Evolutionary conservation across 2,329 filamentous ascomycete species (phyloP), one percentile per base, ranked within the genome.

Genomic region (Trichoderma atrobrunneum): DNA sequence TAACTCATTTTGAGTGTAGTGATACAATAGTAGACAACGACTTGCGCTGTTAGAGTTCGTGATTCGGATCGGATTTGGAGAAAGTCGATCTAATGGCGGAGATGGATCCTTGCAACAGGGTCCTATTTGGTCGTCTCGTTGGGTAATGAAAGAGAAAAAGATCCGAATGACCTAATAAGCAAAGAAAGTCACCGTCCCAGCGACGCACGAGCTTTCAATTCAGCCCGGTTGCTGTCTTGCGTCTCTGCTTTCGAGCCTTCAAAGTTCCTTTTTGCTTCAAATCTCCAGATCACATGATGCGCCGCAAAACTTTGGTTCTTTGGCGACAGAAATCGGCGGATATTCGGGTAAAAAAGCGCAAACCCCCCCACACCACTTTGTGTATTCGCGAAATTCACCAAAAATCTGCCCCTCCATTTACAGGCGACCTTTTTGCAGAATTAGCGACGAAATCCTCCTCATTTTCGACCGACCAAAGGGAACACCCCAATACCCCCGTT

Each of bases 361-460:
- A 77, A 12, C 78, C 77, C 75, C 77, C 74, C 79, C 80, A 81
- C 80, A 82, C 74, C 79, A 81, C 76, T 77, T 77, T 76, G 79
- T 34, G 78, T 77, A 79, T 80, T 81, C 77, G 78, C 76, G 79
- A 83, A 83, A 82, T 81, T 81, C 77, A 77, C 79, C 80, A 81
- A 81, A 82, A 82, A 81, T 80, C 78, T 82, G 80, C 81, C 80
- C 81, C 81, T 82, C 81, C 80, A 81, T 81, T 76, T 71, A 73
- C 61, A 77, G 76, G 75, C 77, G 77, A 79, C 75, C 76, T 75
- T 76, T 77, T 77, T 54, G 43, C 67, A 60, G 54, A 36, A 39
- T 60, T 36, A 57, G 26, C 70, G 56, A 60, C 62, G 67, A 70
- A 30, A 36, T 43, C 56, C 56, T 66, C 70, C 36, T 28, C 56